Percentiles rank a stretch among this genome's conserved stretches.
These are phyloP conservation scores for Phylloporus arenicola DNA, from an alignment of 768 basidiomycete genomes.

Conservation along the genomic window DNA sequence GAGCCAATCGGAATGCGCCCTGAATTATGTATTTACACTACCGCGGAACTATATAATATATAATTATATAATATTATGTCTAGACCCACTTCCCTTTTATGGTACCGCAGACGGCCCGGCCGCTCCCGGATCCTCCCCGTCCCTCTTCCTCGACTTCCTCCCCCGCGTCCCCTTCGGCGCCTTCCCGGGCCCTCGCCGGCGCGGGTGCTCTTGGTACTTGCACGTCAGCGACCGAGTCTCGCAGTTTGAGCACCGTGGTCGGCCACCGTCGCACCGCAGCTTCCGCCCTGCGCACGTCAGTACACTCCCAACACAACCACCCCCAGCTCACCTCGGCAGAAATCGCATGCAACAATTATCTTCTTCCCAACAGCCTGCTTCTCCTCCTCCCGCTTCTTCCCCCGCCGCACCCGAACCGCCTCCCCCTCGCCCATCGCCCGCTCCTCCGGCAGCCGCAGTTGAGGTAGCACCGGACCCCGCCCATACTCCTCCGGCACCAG, in stretches of 20 bases:
- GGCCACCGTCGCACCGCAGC: conserved; percentile 64
- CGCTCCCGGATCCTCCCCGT: conserved; percentile 19
- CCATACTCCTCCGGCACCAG: conserved; percentile 14
- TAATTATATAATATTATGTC: conserved; percentile 22
- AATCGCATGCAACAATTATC: conserved; percentile 61
- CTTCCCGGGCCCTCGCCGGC: conserved; percentile 72
- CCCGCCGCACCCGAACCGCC: conserved; percentile 8
- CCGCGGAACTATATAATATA: conserved; percentile 28
- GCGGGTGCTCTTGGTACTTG: conserved; percentile 44
- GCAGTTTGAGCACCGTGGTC: conserved; percentile 63
- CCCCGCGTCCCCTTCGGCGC: conserved; percentile 55
- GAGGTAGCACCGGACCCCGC: conserved; percentile 23
- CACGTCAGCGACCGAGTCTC: conserved; percentile 46
- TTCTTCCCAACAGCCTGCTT: conserved; percentile 22
- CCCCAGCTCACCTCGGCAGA: conserved; percentile 59
- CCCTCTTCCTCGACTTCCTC: conserved; percentile 35
- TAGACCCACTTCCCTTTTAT: conserved; percentile 19
- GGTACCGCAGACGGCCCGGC: conserved; percentile 23
- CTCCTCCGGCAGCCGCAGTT: conserved; percentile 25
- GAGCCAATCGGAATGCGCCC: conserved; percentile 56
- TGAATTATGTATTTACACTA: conserved; percentile 15
- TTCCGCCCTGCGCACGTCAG: conserved; percentile 52
- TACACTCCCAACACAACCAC: background rate
- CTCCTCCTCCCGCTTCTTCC: conserved; percentile 20
- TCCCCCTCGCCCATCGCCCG: conserved; percentile 10